Conservation (phyloP, 139 green algal genomes). For the Picochlorum costavermella region DNA sequence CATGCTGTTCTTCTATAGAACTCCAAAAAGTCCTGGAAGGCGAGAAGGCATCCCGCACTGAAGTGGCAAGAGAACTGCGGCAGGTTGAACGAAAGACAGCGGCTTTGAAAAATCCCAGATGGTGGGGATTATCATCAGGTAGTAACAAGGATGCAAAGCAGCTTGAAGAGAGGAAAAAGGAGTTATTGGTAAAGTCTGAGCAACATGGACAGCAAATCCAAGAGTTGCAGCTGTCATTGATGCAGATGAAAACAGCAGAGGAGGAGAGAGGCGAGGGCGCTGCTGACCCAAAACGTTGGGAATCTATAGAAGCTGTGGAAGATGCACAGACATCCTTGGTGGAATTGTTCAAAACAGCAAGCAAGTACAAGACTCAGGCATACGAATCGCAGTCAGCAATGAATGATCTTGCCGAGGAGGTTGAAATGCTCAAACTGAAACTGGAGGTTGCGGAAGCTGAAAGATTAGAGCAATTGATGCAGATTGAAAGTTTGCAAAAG, state of each 20-base stretch:
- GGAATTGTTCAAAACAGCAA: slow-evolving; percentile 54
- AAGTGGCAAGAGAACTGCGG: slow-evolving; percentile 35
- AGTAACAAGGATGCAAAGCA: neutral
- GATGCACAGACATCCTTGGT: slow-evolving; percentile 63
- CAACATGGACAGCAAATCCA: slow-evolving; percentile 44
- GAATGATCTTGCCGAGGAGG: slow-evolving; percentile 45
- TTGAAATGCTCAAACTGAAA: slow-evolving; percentile 57
- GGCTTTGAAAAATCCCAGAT: slow-evolving; percentile 20
- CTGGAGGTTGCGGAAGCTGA: slow-evolving; percentile 61
- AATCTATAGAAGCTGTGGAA: slow-evolving; percentile 41
- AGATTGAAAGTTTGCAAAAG: slow-evolving; percentile 10
- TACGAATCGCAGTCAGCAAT: slow-evolving; percentile 43
- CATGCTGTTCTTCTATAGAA: slow-evolving; percentile 40
- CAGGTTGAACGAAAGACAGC: slow-evolving; percentile 58
- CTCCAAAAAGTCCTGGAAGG: slow-evolving; percentile 59
- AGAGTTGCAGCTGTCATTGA: slow-evolving; percentile 53
- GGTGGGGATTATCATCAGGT: slow-evolving; percentile 13
- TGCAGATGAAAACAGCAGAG: slow-evolving; percentile 58
- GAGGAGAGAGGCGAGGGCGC: slow-evolving; percentile 47
- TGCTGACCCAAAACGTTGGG: slow-evolving; percentile 62
- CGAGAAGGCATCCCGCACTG: slow-evolving; percentile 57
- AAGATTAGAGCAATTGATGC: slow-evolving; percentile 38
- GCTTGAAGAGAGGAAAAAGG: slow-evolving; percentile 17
- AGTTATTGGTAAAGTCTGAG: slow-evolving; percentile 23
- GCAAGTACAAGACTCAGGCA: slow-evolving; percentile 54